Evolutionary conservation across 805 yeast species (phyloP).

Genomic region (Henningerozyma blattae): DNA sequence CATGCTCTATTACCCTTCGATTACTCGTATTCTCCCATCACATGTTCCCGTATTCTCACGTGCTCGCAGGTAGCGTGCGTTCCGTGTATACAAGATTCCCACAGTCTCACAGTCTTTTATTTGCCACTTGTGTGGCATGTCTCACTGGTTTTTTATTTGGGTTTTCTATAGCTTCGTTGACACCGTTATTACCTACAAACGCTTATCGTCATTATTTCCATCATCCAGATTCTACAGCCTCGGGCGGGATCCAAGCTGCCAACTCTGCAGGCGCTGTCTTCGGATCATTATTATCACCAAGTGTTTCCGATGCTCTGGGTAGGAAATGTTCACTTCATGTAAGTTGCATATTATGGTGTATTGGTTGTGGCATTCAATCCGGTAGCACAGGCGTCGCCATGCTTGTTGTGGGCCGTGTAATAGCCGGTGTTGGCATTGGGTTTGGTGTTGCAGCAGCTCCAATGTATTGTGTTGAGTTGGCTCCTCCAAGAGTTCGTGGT

Average conservation of each 20-base stretch:
- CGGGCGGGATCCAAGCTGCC: slow-evolving; percentile 64
- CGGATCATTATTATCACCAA: slow-evolving; percentile 43
- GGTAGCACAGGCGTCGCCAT: slow-evolving; percentile 33
- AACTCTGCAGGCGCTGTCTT: slow-evolving; percentile 65
- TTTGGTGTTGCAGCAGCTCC: slow-evolving; percentile 72
- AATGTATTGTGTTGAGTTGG: slow-evolving; percentile 69
- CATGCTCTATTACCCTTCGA: too few species aligned
- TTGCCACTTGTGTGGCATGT: slow-evolving; percentile 45
- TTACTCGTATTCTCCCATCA: too few species aligned
- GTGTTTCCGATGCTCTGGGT: slow-evolving; percentile 30
- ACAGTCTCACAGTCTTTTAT: slow-evolving; percentile 39
- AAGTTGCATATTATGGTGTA: slow-evolving; percentile 42
- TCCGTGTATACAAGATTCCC: slow-evolving; percentile 19
- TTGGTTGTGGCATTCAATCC: slow-evolving; percentile 47
- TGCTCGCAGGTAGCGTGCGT: too few species aligned
- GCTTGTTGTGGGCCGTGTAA: slow-evolving; percentile 59
- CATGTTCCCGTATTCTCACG: too few species aligned
- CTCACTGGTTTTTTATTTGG: slow-evolving; percentile 62
- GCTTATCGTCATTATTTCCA: slow-evolving; percentile 37
- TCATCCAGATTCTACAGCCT: slow-evolving; percentile 37
- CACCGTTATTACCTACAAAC: slow-evolving; percentile 43
- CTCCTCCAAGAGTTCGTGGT: slow-evolving; percentile 57
- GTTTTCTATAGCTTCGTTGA: slow-evolving; percentile 61
- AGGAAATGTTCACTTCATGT: slow-evolving; percentile 42
- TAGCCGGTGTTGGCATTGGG: slow-evolving; percentile 57